Base-by-base conservation (phyloP, 192 early-diverging fungal species). In the Gryganskiella cystojenkinii region DNA sequence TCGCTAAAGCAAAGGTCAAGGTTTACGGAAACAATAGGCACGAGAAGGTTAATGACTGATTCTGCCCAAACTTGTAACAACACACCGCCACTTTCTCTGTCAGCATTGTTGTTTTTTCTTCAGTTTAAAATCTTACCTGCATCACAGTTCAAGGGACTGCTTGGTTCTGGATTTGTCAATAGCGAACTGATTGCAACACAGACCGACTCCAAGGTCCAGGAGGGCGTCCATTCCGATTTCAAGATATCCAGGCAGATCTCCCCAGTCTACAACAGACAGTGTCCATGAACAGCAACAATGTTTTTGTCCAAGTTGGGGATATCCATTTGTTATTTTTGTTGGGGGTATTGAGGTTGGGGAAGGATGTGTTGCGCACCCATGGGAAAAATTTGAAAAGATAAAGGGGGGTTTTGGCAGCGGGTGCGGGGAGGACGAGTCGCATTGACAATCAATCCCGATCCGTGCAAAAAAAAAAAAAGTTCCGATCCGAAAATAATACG, bases 201-300 rank as follows among this genome's bases (percentile, higher is more conserved):
- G 0, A 93, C 90, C 5, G 95, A 93, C 37, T 92, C 82, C 20
- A 99, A 87, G 35, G 95, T 98, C 95, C 95, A 99, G 19, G 95
- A 92, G 11, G 98, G 98, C 40, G 92, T 92, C 98, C 98, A 99
- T 57, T 91, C 92, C 28, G 92, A 85, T 66, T 95, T 96, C 40
- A 99, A 85, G 37, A 99, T 89, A 83, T 99, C 98, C 56, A 99
- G 84, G 61, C 98, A 99, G 58, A 99, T 98, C 76, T 98, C 95
- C 20, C 98, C 98, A 0, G 95, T 96, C 87, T 95, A 81, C 56
- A 14, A 55, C 0, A 8, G 19, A 24, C 25, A 50, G n/a, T n/a
- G n/a, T 45, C 22, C 37, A 40, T 40, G 5, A 40, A 40, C 37
- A 40, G 37, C 7, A 13, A 40, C 13, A 40, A 13, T 13, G 37